Percentiles rank a stretch among this genome's conserved stretches.
Conservation (phyloP, 495 filamentous ascomycete species). For the Bombardia bombarda region DNA sequence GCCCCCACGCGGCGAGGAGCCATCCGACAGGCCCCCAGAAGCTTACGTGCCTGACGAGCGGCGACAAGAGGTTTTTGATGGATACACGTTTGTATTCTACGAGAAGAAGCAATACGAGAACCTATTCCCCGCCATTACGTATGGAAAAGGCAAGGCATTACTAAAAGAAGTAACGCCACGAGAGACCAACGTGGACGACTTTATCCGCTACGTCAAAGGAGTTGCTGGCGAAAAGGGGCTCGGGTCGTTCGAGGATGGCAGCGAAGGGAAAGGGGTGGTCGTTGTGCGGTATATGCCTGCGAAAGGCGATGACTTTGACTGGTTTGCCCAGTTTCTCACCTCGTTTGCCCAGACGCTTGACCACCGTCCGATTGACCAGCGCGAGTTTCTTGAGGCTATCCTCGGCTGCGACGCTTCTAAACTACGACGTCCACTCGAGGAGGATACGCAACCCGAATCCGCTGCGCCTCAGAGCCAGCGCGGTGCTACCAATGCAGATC, state of each 20-base stretch:
- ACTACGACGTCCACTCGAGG: conserved; percentile 55
- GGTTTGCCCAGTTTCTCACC: conserved; percentile 60
- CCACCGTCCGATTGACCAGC: conserved; percentile 79
- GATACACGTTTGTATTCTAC: conserved; percentile 84
- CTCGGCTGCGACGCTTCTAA: conserved; percentile 63
- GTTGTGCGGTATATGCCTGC: conserved; percentile 65
- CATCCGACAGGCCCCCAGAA: conserved; percentile 48
- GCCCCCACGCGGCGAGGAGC: conserved; percentile 69
- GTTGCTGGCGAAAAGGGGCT: conserved; percentile 65
- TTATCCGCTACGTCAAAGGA: conserved; percentile 68
- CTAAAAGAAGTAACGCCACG: conserved; percentile 53
- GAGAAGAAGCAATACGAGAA: conserved; percentile 70
- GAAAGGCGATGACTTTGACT: conserved; percentile 53
- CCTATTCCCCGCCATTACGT: conserved; percentile 62
- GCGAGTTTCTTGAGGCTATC: conserved; percentile 89
- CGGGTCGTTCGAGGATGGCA: conserved; percentile 52
- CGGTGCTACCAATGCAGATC: neutral
- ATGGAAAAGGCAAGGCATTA: conserved; percentile 77
- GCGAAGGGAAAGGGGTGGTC: conserved; percentile 61
- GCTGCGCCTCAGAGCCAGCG: neutral
- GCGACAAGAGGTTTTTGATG: conserved; percentile 69
- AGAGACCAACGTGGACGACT: conserved; percentile 63
- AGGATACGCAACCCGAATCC: conserved; percentile 17
- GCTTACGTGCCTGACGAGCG: conserved; percentile 60
- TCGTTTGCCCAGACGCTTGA: conserved; percentile 61